Evolutionary conservation across 108 stramenopile genomes (phyloP), one percentile per base, ranked within the genome.

Genomic region (Pseudonitzschia multistriata): DNA sequence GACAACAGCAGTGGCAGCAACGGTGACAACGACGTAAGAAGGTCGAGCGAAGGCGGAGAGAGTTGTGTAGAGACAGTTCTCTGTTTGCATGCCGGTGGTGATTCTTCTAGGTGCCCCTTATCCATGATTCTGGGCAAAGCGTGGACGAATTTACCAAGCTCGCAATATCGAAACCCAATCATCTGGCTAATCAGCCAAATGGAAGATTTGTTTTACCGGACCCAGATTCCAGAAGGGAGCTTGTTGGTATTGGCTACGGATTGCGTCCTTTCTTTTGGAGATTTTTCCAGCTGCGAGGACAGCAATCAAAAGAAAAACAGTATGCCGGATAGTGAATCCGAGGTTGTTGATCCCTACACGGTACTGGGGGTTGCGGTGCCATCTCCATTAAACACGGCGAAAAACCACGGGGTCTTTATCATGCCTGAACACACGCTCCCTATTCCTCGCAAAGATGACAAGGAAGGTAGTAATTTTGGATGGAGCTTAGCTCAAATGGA

Each of bases 391-490:
- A 33, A 39, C 0, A 87, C 81, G 0, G 92, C 92, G 8, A 81
- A 79, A 49, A 93, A 93, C 76, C 92, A 93, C 74, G 92, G 92
- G 29, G 92, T 93, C n/a, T 93, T 78, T 71, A 79, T 89, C 59
- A 28, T 88, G 50, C 35, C 76, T 6, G 67, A 75, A 68, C 11
- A 52, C 39, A 17, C 25, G 1, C 4, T 37, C 5, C 24, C 42
- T 19, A 1, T 8, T 45, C 42, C 42, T 13, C 14, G 24, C 22
- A 10, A 45, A 17, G 17, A 48, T 8, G 50, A 22, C 36, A 17
- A 30, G 35, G 53, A 36, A 25, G 42, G 36, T 29, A 57, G 29
- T 59, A 22, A 25, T 36, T 5, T 22, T 8, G 8, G 22, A 19
- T 33, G 31, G 24, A 8, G 3, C 29, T 21, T 28, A 2, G 28